A percentile compares a stretch with the other conserved stretches of the same genome.
These are phyloP conservation scores for Prunus padus DNA, from an alignment of 306 rosid species.

Conservation along the genomic window DNA sequence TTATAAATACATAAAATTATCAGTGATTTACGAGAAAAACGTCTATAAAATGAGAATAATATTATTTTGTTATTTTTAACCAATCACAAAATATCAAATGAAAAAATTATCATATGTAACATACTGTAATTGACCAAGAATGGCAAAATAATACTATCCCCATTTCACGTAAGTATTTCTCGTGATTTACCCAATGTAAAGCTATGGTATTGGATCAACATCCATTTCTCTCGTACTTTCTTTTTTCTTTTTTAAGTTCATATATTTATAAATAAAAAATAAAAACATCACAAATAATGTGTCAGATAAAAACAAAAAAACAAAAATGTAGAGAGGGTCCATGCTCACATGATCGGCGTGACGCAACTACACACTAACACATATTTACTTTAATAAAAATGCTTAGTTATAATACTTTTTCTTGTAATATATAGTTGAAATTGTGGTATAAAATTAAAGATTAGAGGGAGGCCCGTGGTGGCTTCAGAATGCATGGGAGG, in stretches of 20 bases:
- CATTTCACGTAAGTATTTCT: fast-evolving
- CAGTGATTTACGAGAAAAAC: fast-evolving
- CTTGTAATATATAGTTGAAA: background rate
- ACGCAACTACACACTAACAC: background rate
- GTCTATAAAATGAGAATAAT: fast-evolving
- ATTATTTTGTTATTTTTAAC: fast-evolving
- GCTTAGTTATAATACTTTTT: background rate
- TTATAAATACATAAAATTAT: no score
- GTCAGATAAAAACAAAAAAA: background rate
- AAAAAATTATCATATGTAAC: no score
- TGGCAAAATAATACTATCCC: fast-evolving
- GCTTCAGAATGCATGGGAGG: background rate
- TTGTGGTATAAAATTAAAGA: background rate
- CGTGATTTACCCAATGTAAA: no score
- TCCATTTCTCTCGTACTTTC: no score
- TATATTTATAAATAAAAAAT: background rate
- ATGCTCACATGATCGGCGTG: background rate
- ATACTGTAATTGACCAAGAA: fast-evolving
- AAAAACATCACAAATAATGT: background rate
- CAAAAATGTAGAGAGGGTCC: background rate
- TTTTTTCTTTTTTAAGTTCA: no score
- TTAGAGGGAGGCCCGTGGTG: background rate
- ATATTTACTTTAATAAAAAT: background rate
- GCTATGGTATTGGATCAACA: no score
- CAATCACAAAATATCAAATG: fast-evolving